Base-by-base conservation (phyloP, 2,329 filamentous ascomycete genomes). In the Fusarium bactridioides region DNA sequence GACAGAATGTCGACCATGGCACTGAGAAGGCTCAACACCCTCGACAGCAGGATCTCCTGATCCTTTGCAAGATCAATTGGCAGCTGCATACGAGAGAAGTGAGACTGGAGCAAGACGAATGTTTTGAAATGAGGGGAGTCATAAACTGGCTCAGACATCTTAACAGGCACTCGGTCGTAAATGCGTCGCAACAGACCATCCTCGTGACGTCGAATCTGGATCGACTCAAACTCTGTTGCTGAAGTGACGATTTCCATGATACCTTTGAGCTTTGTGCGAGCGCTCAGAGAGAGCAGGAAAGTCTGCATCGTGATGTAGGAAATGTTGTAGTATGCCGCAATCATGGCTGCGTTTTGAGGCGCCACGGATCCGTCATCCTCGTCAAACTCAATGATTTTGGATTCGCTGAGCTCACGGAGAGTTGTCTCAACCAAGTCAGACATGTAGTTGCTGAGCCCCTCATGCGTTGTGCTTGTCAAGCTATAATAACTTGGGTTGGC, bases 241-340 rank as follows among this genome's bases (percentile, higher is more conserved):
- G 96, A 97, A 3, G 96, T 98, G 68, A 98, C 91, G 77, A 99
- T 98, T 82, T 99, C 96, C 61, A 99, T 87, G 47, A 99, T 95
- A 51, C 94, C 94, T 87, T 99, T 99, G 73, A 99, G 90, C 85
- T 97, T 98, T 8, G 95, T 98, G 75, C 92, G 92, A 45, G 91
- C 91, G 61, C 90, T 95, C 51, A 99, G 88, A 19, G 96, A 99
- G 62, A 99, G 87, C 57, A 99, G 86, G 87, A 99, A 95, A 1
- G 96, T 99, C 84, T 99, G 95, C 95, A 99, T 99, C 6, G 96
- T 99, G 81, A 97, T 93, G 84, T 98, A 98, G 10, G 95, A 98
- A 79, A 99, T 97, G 83, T 98, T 98, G 88, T 99, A 99, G 86
- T 99, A 98, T 3, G 96, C 94, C 15, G 94, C 94, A 79, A 99